A percentile compares a stretch with the other conserved stretches of the same genome.
phyloP scores from a whole-genome alignment of 2,329 filamentous ascomycete species.

The Cercospora brassicicola region DNA sequence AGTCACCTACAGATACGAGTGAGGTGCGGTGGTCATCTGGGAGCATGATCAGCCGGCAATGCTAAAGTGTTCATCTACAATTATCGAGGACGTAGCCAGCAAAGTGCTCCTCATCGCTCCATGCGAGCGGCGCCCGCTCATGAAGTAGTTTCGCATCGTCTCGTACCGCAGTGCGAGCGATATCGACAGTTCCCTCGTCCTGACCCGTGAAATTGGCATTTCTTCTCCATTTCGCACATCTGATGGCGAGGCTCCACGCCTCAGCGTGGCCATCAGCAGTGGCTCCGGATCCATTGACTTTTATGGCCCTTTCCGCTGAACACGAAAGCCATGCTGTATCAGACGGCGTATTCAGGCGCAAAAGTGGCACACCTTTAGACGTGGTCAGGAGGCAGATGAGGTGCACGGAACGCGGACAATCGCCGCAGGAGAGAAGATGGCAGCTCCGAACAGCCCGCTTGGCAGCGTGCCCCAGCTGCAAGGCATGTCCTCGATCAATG shows the following conservation, averaged over 20 bases:
- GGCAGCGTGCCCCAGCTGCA: background rate
- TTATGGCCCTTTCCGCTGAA: background rate
- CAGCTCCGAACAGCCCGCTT: constrained; percentile 1
- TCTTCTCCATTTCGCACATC: background rate
- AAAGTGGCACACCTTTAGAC: background rate
- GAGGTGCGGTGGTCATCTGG: background rate
- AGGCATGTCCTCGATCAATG: constrained; percentile 2
- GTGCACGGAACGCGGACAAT: background rate
- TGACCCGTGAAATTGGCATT: background rate
- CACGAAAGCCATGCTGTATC: background rate
- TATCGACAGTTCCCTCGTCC: background rate
- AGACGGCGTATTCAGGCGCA: background rate
- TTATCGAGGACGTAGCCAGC: background rate
- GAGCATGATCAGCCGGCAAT: background rate
- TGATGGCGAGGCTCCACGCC: background rate
- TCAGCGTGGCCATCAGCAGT: background rate
- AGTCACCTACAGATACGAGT: background rate
- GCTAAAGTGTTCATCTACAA: background rate
- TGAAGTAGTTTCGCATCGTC: background rate
- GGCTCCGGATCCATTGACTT: background rate
- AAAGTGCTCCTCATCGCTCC: background rate
- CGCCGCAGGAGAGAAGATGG: background rate
- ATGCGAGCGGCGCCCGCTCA: background rate
- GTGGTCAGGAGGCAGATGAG: background rate
- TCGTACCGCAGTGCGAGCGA: background rate